Percentiles rank a stretch among this genome's conserved stretches.
These are phyloP conservation scores for Gaultheria prostrata DNA, from an alignment of 148 eudicot genomes.

Conservation along the genomic window DNA sequence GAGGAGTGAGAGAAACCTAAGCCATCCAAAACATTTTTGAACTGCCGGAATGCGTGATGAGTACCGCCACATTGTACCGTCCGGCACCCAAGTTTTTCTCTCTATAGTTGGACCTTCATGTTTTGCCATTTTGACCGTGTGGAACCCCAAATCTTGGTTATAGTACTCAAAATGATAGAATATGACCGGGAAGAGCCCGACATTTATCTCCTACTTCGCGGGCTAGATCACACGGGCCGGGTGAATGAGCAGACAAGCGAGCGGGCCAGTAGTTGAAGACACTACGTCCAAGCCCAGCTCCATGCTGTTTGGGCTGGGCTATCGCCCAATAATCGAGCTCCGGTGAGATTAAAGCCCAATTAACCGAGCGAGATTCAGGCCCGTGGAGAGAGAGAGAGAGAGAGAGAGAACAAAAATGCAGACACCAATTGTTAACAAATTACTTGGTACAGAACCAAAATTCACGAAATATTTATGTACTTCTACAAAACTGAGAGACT, in stretches of 20 bases:
- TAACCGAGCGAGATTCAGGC: background rate
- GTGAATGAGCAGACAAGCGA: background rate
- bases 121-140: background rate
- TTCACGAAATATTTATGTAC: background rate
- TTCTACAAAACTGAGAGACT: background rate
- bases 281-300: background rate
- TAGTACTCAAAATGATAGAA: background rate
- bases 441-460: background rate
- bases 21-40: too few species aligned
- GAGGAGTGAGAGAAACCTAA: too few species aligned
- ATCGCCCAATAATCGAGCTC: too few species aligned
- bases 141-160: background rate
- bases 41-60: too few species aligned
- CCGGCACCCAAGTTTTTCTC: too few species aligned
- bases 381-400: background rate
- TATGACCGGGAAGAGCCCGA: background rate
- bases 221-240: background rate
- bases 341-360: too few species aligned
- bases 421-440: background rate
- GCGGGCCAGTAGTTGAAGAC: background rate
- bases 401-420: background rate
- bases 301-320: background rate
- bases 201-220: background rate
- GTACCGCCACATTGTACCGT: too few species aligned
- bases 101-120: background rate